These are phyloP conservation scores for Besnoitia besnoiti DNA, from an alignment of 169 alveolate species.

Conservation along the genomic window DNA sequence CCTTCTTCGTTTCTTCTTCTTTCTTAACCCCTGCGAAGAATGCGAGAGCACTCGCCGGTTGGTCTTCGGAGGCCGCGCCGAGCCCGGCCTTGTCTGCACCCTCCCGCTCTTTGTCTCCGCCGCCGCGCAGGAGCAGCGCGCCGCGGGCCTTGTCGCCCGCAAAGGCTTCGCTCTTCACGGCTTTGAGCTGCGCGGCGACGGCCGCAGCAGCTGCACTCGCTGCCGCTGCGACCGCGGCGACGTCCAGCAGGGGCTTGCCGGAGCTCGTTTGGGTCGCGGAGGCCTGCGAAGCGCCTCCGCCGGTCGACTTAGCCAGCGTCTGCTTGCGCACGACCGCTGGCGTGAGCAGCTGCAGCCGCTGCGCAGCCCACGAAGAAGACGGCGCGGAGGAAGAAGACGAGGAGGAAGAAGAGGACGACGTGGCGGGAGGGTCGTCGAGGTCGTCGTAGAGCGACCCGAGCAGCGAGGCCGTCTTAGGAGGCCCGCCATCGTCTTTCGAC, in stretches of 20 bases:
- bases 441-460: slow-evolving; percentile 70
- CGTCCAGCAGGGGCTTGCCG: slow-evolving; percentile 9
- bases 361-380: slow-evolving; percentile 64
- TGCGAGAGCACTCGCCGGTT: neutral
- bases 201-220: slow-evolving; percentile 45
- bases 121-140: neutral
- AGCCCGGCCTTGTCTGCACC: slow-evolving; percentile 57
- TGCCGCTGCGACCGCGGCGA: slow-evolving; percentile 42
- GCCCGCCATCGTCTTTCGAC: slow-evolving; percentile 56
- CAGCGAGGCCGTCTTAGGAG: slow-evolving; percentile 51
- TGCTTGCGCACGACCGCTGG: slow-evolving; percentile 69
- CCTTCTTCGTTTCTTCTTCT: neutral
- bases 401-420: neutral
- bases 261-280: slow-evolving; percentile 25
- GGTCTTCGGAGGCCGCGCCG: slow-evolving; percentile 4
- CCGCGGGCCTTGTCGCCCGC: neutral
- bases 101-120: neutral
- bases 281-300: slow-evolving; percentile 56
- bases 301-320: slow-evolving; percentile 48
- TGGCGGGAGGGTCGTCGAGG: slow-evolving; percentile 56
- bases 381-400: slow-evolving; percentile 31
- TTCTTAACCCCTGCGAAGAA: neutral
- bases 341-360: slow-evolving; percentile 64
- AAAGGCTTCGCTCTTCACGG: slow-evolving; percentile 42
- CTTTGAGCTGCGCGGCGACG: slow-evolving; percentile 37